Evolutionary conservation across 371 early-diverging fungal genomes (phyloP), one percentile per base, ranked within the genome.

Genomic region (Entomophthora muscae): DNA sequence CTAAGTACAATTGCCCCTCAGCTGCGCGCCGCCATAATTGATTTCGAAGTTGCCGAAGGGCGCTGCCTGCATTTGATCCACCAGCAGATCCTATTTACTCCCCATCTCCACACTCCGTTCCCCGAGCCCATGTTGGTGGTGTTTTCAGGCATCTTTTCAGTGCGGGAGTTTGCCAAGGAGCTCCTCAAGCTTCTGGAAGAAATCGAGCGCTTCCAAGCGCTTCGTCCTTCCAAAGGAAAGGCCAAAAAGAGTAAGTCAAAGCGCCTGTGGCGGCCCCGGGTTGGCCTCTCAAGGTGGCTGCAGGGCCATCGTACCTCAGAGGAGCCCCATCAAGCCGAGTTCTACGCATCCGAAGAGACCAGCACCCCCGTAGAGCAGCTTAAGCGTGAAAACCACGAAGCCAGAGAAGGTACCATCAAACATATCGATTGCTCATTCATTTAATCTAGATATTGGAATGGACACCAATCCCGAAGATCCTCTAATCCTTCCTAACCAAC

Each of bases 71-170:
- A 62, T 2, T 26, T 62, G 1, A 62, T 62, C 53, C 62, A 62
- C 27, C 21, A 29, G 24, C 62, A 62, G 29, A 17, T 62, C 1
- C 22, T 62, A 13, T 42, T 52, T 33, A 42, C 51, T 2, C n/a
- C 51, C 24, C 62, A 62, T 27, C 23, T 27, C 28, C 52, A 52
- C 29, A 3, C 62, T 10, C 52, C 62, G 22, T 62, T 27, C 29
- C 62, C 62, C 24, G 62, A 62, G 28, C 62, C 62, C 2, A 52
- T 62, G 52, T 51, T 62, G 21, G 29, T 62, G n/a, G 62, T 62
- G 28, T 62, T 62, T n/a, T 52, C 52, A 12, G 62, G 62, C 3
- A 12, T 62, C 2, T 62, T 62, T 29, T 31, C 62, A 1, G 10
- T 62, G 22, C 51, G 62, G 7, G 62, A 62, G 29, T 42, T 52